Conservation (phyloP, 495 filamentous ascomycete species). For the Mycothermus thermophilus region DNA sequence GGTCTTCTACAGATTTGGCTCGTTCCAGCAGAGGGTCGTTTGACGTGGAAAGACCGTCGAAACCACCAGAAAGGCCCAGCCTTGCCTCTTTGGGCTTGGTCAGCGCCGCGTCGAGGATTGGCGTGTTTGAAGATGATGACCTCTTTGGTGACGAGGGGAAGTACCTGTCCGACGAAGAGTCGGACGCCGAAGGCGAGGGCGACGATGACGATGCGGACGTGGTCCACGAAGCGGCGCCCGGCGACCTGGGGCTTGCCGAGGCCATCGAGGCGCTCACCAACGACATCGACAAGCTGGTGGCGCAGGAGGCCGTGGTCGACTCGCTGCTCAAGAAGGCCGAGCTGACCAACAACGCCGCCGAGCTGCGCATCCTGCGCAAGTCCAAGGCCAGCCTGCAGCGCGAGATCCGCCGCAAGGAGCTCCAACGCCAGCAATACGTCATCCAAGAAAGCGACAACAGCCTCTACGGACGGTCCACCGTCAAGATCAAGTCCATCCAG, state of each 20-base stretch:
- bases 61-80: constrained; percentile 59
- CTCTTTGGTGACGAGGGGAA: constrained; percentile 85
- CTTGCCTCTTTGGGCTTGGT: constrained; percentile 85
- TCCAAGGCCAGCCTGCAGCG: constrained; percentile 84
- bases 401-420: constrained; percentile 84
- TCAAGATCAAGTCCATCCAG: constrained; percentile 82
- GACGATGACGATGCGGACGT: constrained; percentile 56
- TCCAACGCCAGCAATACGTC: constrained; percentile 93
- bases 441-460: constrained; percentile 98
- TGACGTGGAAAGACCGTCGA: constrained; percentile 33
- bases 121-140: constrained; percentile 85
- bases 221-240: constrained; percentile 88
- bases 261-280: constrained; percentile 71
- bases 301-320: constrained; percentile 84
- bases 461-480: constrained; percentile 76
- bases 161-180: constrained; percentile 72
- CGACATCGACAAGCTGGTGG: constrained; percentile 77
- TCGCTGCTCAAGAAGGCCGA: constrained; percentile 89
- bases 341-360: constrained; percentile 88
- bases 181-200: constrained; percentile 52
- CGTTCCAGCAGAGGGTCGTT: constrained; percentile 38
- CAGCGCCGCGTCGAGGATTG: constrained; percentile 60
- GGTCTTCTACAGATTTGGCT: constrained; percentile 5
- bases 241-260: constrained; percentile 85
- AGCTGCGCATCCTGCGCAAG: constrained; percentile 83